Evolutionary conservation across 257 asterid genomes (phyloP), one percentile per base, ranked within the genome.

Genomic region (Ajuga chamaepitys): DNA sequence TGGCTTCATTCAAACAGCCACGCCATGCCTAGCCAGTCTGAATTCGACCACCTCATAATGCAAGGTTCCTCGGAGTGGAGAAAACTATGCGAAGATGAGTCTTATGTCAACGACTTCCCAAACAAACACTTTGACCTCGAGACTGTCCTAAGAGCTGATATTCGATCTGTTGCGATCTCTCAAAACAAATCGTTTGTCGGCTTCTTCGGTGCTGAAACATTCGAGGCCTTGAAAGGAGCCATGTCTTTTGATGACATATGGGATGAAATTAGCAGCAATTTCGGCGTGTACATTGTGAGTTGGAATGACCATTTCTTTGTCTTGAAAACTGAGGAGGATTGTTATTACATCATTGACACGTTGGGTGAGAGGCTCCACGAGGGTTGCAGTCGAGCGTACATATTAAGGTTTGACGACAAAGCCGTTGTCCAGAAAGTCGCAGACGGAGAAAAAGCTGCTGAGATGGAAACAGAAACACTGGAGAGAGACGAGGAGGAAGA

Each of bases 261-360:
- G 96, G 57, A 75, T 7, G 82, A 75, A 56, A 82, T 86, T 0
- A 28, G 75, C 34, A 44, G 73, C 35, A 64, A 9, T 5, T 5
- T n/a, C 0, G 68, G 56, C 8, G 55, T 86, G 9, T 88, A 88
- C 77, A 78, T 83, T n/a, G 82, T 88, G 16, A 85, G 95, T 11
- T 88, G 95, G 95, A 81, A 88, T 8, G 94, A 88, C 48, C 96
- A 88, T 81, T 84, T 88, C 78, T 84, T 86, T 55, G 88, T 86
- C 67, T 46, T 88, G 81, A 88, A 86, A 58, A 81, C 62, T 11
- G 95, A 88, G 67, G 57, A 42, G 0, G 28, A 82, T 11, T 81
- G 86, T 24, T 82, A 78, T 44, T 82, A 84, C 74, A 79, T 86
- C 59, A 79, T 88, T 24, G 91, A 88, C 68, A 82, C 95, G 0